phyloP scores from a whole-genome alignment of 1,284 basidiomycete genomes.

The Tilletiaria anomala region DNA sequence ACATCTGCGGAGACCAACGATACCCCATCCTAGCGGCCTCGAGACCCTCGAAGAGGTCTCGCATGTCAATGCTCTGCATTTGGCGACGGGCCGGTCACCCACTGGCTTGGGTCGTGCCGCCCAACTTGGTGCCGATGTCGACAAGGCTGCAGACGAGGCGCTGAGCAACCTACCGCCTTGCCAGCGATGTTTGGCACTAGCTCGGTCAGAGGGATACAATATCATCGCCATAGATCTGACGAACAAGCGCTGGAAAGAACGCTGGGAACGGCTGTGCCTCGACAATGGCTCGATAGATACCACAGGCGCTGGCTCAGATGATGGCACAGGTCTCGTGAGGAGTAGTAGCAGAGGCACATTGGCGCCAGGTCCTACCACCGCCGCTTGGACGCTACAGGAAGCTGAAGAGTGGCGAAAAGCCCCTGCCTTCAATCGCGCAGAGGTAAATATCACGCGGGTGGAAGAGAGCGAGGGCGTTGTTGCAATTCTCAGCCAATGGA shows the following conservation, averaged over 20 bases:
- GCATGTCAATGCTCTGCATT: constrained; percentile 29
- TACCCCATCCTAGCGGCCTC: constrained; percentile 5
- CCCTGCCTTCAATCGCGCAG: constrained; percentile 63
- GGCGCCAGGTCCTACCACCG: background rate
- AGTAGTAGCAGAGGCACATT: background rate
- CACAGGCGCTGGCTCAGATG: background rate
- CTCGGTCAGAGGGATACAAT: constrained; percentile 43
- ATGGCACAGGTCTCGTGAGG: constrained; percentile 6
- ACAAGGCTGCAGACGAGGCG: constrained; percentile 12
- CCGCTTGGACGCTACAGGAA: constrained; percentile 47
- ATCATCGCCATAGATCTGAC: constrained; percentile 67
- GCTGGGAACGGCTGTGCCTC: constrained; percentile 82
- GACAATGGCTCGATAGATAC: constrained; percentile 10
- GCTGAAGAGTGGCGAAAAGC: constrained; percentile 78
- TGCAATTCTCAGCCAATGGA: constrained; percentile 75
- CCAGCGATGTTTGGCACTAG: constrained; percentile 8
- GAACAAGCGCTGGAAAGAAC: constrained; percentile 65
- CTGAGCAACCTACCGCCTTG: constrained; percentile 18
- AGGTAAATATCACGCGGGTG: constrained; percentile 65
- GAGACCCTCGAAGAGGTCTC: constrained; percentile 31
- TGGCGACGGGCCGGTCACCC: constrained; percentile 20
- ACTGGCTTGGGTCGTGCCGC: constrained; percentile 10
- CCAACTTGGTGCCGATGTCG: constrained; percentile 8
- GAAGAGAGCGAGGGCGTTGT: constrained; percentile 71
- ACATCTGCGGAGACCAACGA: background rate